Evolutionary conservation across 2,329 filamentous ascomycete genomes (phyloP).

Genomic region (Fusarium domesticum): DNA sequence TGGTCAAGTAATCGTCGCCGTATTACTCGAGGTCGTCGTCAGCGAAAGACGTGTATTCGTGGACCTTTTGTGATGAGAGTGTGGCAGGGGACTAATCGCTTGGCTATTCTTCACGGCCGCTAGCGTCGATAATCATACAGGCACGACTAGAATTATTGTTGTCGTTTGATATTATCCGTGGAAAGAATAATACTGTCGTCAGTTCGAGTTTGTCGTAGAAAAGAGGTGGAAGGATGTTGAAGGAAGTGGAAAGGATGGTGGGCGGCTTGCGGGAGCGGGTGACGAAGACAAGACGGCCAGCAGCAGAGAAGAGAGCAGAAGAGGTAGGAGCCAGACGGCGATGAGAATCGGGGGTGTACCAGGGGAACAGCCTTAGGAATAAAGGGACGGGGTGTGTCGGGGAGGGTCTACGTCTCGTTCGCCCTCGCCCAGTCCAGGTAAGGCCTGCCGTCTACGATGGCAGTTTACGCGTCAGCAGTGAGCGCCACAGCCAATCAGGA

Average conservation of each 20-base stretch:
- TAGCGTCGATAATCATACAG: conserved; percentile 16
- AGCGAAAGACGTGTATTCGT: conserved; percentile 26
- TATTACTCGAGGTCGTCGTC: conserved; percentile 28
- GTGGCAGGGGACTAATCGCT: conserved; percentile 21
- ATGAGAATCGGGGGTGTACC: conserved; percentile 32
- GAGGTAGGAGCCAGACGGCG: conserved; percentile 23
- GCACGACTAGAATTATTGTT: conserved; percentile 4
- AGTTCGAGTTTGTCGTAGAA: conserved; percentile 17
- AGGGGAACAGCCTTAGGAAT: conserved; percentile 33
- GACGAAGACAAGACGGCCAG: conserved; percentile 16
- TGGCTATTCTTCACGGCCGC: conserved; percentile 11
- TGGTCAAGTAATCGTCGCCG: conserved; percentile 18
- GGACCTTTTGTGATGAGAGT: conserved; percentile 29
- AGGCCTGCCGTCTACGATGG: conserved; percentile 31
- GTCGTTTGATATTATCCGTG: conserved; percentile 10
- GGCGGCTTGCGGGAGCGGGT: conserved; percentile 22
- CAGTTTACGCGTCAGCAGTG: conserved; percentile 40
- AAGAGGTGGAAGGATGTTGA: conserved; percentile 16
- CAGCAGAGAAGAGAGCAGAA: conserved; percentile 6
- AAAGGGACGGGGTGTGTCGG: conserved; percentile 31
- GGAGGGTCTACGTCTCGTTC: conserved; percentile 31
- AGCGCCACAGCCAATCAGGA: conserved; percentile 31
- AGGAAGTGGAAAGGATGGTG: conserved; percentile 24
- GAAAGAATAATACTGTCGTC: conserved; percentile 5
- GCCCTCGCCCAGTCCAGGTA: conserved; percentile 26